These are phyloP conservation scores for Dalbergia cultrata DNA, from an alignment of 306 rosid species.

Conservation along the genomic window DNA sequence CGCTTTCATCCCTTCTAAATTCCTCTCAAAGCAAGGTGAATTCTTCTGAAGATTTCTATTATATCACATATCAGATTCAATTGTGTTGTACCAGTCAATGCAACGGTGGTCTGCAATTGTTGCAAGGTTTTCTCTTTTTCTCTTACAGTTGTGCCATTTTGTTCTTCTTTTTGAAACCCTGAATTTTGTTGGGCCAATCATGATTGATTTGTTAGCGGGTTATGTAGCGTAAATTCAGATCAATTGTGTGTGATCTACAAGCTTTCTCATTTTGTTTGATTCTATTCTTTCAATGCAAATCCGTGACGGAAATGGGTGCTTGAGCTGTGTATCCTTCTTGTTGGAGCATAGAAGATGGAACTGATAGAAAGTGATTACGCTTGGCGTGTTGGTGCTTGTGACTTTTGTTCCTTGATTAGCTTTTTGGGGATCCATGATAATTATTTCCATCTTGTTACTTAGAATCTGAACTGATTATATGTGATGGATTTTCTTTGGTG, in stretches of 20 bases:
- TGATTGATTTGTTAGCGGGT: conserved; percentile 47
- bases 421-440: conserved; percentile 11
- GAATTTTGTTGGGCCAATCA: conserved; percentile 30
- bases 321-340: conserved; percentile 26
- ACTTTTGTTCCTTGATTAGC: conserved; percentile 22
- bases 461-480: conserved; percentile 26
- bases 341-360: conserved; percentile 11
- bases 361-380: conserved; percentile 9
- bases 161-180: conserved; percentile 19
- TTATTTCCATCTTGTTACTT: conserved; percentile 16
- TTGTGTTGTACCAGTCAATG: conserved; percentile 54
- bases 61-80: conserved; percentile 18
- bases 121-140: conserved; percentile 73
- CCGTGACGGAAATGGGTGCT: conserved; percentile 22
- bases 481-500: conserved; percentile 43
- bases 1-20: not conserved
- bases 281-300: conserved; percentile 16
- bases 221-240: conserved; percentile 42
- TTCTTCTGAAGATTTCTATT: not conserved
- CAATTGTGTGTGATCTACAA: conserved; percentile 44
- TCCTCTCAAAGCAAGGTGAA: not conserved
- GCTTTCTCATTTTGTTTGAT: conserved; percentile 43
- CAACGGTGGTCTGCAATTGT: conserved; percentile 99
- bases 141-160: not conserved
- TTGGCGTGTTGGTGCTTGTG: conserved; percentile 12